Conservation (phyloP, 257 asterid genomes). For the Capsicum pubescens region DNA sequence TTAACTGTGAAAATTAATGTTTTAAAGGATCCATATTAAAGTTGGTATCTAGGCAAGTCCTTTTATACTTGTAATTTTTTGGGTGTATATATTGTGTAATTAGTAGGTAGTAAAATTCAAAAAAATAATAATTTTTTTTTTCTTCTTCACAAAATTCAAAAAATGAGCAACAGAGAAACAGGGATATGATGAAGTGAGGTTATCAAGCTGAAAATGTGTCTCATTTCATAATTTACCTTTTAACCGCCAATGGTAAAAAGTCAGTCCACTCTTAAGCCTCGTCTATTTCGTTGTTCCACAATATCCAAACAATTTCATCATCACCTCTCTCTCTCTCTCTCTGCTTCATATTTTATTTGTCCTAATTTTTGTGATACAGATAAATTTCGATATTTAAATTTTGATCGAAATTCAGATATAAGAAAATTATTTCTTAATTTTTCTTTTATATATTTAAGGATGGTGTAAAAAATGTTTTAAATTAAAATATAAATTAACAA, state of each 20-base stretch:
- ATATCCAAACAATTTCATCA: neutral
- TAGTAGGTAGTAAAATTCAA: neutral
- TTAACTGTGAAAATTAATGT: neutral
- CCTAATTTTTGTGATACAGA: too few relatives aligned
- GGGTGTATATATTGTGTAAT: too few relatives aligned
- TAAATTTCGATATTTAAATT: too few relatives aligned
- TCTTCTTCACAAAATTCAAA: neutral
- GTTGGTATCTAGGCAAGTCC: neutral
- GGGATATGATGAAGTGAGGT: neutral
- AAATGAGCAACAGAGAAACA: neutral
- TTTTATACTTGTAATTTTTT: too few relatives aligned
- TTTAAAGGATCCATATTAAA: neutral
- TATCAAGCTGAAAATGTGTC: slow-evolving; percentile 33
- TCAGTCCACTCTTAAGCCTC: slow-evolving; percentile 22
- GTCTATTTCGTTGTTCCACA: slow-evolving; percentile 28
- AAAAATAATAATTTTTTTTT: neutral
- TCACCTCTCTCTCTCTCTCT: neutral
- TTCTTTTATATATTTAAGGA: too few relatives aligned
- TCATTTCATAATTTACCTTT: slow-evolving; percentile 32
- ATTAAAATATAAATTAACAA: too few relatives aligned
- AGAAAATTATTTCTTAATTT: too few relatives aligned
- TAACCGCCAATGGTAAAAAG: slow-evolving; percentile 28
- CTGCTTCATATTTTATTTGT: neutral
- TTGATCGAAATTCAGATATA: too few relatives aligned
- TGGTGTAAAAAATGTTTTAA: too few relatives aligned